Base-by-base conservation (phyloP, 768 basidiomycete genomes). In the Tremella fuciformis region DNA sequence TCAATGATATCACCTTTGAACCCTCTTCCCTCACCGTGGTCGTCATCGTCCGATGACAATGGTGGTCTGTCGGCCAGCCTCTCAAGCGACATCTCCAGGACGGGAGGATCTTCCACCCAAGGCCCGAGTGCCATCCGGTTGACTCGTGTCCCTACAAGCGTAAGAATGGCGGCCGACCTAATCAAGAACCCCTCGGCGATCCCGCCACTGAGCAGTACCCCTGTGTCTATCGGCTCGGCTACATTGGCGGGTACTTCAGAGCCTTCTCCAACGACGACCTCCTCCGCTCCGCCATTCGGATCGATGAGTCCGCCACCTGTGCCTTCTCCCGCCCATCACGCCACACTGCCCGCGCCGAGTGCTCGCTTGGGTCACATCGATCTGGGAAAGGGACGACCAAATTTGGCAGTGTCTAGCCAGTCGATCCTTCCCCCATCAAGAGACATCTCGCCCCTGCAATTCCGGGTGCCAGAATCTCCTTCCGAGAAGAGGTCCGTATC, bases 81-180 rank as follows among this genome's bases (percentile, higher is more conserved):
- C 3, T 42, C 63, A 3, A 64, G 59, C 55, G 67, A 71, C 15
- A 18, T 47, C 15, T 65, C 65, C 3, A 34, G 25, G 19, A 15
- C 51, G 4, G 37, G 25, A 18, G n/a, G n/a, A 21, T 55, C 64
- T 16, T 60, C 65, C 6, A 55, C 62, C 11, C 58, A 57, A 13
- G 53, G 55, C 15, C 50, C 50, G 8, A 71, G 73, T 8, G 68
- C 76, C 6, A 78, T 80, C 42, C 72, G 78, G n/a, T 69, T 80
- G 7, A 79, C 79, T 42, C 65, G 78, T 8, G 79, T 80, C 0
- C 80, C 80, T 0, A 79, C 79, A 1, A 73, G 76, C 18, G 80
- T 80, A 0, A 64, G 78, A 19, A 68, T 79, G 34, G 80, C 80
- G 1, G 65, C 76, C n/a, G 79, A 79, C 22, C 60, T 80, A n/a